Evolutionary conservation across 2,329 filamentous ascomycete genomes (phyloP).

Genomic region (Arthrobotrys megalospora): DNA sequence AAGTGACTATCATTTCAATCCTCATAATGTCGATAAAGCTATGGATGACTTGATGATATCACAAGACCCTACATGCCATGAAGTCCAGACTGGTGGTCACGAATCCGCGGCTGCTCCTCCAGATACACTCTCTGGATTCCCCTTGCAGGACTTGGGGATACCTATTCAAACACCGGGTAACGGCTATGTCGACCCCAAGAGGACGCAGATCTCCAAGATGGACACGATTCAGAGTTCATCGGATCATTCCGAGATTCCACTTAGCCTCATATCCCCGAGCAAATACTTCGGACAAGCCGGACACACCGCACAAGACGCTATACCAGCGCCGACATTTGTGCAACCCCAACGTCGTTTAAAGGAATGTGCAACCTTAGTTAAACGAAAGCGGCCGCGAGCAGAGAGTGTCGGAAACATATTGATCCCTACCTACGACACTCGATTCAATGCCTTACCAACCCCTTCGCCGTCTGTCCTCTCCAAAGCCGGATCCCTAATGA

Average conservation of each 20-base stretch:
- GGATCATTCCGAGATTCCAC: slow-evolving; percentile 27
- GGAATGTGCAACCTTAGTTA: slow-evolving; percentile 25
- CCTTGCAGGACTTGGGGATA: slow-evolving; percentile 32
- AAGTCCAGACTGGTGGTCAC: slow-evolving; percentile 7
- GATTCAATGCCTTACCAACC: slow-evolving; percentile 46
- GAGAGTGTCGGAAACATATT: slow-evolving; percentile 55
- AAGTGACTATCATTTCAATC: slow-evolving; percentile 32
- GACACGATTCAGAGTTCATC: slow-evolving; percentile 11
- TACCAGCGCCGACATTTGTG: slow-evolving; percentile 39
- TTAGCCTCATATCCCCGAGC: slow-evolving; percentile 26
- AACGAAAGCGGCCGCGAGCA: slow-evolving; percentile 53
- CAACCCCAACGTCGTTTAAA: slow-evolving; percentile 44
- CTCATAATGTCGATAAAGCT: slow-evolving; percentile 25
- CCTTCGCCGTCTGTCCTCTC: slow-evolving; percentile 56
- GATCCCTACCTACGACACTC: slow-evolving; percentile 51
- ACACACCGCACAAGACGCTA: slow-evolving; percentile 10
- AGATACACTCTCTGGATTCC: slow-evolving; percentile 16
- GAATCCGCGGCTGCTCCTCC: slow-evolving; percentile 14
- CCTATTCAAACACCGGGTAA: slow-evolving; percentile 21
- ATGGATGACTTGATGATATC: slow-evolving; percentile 41
- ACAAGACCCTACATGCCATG: slow-evolving; percentile 28
- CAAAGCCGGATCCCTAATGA: slow-evolving; percentile 47
- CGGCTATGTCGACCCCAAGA: slow-evolving; percentile 37
- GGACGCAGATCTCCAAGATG: slow-evolving; percentile 28
- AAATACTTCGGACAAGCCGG: slow-evolving; percentile 32